Evolutionary conservation across 257 asterid species (phyloP), one percentile per base, ranked within the genome.

Genomic region (Forsythia suspensa): DNA sequence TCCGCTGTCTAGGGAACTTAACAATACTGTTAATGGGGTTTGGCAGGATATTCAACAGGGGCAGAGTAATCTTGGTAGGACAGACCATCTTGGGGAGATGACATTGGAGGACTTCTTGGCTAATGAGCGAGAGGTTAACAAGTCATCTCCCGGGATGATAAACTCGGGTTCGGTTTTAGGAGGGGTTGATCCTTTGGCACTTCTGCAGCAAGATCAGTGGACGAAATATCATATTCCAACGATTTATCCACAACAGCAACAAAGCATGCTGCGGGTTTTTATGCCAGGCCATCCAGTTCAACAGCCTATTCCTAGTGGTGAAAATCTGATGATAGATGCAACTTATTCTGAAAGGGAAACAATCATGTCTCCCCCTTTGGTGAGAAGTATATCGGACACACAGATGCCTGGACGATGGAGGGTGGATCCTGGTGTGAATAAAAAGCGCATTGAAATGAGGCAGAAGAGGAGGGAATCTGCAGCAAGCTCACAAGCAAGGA

Each of bases 401-500:
- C 98, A 90, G 79, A 29, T 29, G 34, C 34, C 34, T 29, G 34
- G 34, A 29, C 34, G 1, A 29, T 29, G 34, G 34, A 29, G 34
- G 34, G 88, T 73, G 71, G 93, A 89, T 21, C 90, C 94, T 51
- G 97, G 84, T 92, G 82, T 86, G 90, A 29, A 29, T 52, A 94
- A 94, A 71, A 92, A 83, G 86, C 83, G 89, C 73, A 92, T 87
- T 48, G 93, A 91, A 77, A 92, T 94, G 90, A 91, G 96, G 89
- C 96, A 92, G 77, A 91, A 93, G 91, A 90, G 98, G 84, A 93
- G 90, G 97, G 90, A 94, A 94, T 66, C 74, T 92, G 75, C 90
- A 94, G 97, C 97, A n/a, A 91, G 97, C 20, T 94, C 96, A 63
- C 89, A 94, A 76, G 98, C 97, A 42, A 91, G 97, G 85, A 92